Evolutionary conservation across 2,329 filamentous ascomycete genomes (phyloP).

Genomic region (Botrytis byssoidea): DNA sequence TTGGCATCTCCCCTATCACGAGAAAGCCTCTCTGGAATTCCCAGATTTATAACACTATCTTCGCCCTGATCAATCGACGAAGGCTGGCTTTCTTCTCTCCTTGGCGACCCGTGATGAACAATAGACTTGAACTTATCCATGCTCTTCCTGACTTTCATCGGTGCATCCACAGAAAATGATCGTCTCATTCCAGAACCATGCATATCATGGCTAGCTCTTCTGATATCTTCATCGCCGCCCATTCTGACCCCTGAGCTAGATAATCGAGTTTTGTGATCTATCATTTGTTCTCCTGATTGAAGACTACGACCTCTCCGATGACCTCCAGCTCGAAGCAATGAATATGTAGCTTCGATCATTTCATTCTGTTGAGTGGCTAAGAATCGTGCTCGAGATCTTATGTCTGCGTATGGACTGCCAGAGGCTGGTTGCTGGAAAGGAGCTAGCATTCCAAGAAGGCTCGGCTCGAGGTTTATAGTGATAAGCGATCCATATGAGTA

Average conservation of each 20-base stretch:
- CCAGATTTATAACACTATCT: background rate
- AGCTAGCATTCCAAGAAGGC: conserved; percentile 42
- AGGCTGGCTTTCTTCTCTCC: background rate
- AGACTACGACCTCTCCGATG: conserved; percentile 27
- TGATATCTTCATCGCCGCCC: conserved; percentile 39
- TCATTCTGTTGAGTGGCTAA: conserved; percentile 61
- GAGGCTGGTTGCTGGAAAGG: conserved; percentile 56
- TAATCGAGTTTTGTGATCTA: conserved; percentile 27
- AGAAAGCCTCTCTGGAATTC: background rate
- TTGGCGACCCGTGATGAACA: conserved; percentile 24
- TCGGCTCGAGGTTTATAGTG: conserved; percentile 66
- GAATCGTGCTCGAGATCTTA: conserved; percentile 66
- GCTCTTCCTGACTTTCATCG: conserved; percentile 41
- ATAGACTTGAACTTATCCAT: conserved; percentile 42
- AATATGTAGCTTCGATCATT: conserved; percentile 27
- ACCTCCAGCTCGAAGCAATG: conserved; percentile 24
- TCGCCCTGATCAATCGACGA: background rate
- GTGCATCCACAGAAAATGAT: conserved; percentile 37
- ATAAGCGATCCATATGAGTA: conserved; percentile 93
- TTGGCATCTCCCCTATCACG: background rate
- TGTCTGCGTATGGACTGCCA: conserved; percentile 64
- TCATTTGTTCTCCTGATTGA: conserved; percentile 25
- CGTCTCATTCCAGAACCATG: conserved; percentile 22
- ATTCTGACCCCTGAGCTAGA: conserved; percentile 33
- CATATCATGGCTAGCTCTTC: conserved; percentile 42